Evolutionary conservation across 129 eudicot genomes (phyloP).

Genomic region (Tagetes erecta): DNA sequence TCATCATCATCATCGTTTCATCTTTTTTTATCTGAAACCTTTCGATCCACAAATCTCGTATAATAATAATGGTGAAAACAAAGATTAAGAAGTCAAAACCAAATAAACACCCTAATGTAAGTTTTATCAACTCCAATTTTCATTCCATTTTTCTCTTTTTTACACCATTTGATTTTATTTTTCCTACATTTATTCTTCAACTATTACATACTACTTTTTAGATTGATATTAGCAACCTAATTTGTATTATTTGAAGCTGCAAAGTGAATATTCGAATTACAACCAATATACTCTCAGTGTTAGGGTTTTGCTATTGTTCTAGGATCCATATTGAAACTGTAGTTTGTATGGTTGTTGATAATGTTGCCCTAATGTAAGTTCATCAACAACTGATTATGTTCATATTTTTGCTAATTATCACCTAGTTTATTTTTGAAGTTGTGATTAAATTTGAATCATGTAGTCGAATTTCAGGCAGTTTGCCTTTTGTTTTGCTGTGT

Average conservation of each 20-base stretch:
- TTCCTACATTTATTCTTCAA: not conserved
- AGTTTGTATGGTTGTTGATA: no score
- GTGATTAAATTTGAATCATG: not conserved
- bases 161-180: slow-evolving; percentile 15
- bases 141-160: slow-evolving; percentile 15
- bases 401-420: no score
- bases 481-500: not conserved
- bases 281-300: no score
- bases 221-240: not conserved
- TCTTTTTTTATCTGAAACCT: not conserved
- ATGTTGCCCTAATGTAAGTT: no score
- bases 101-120: slow-evolving; percentile 56
- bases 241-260: not conserved
- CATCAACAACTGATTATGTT: no score
- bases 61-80: slow-evolving; percentile 60
- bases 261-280: not conserved
- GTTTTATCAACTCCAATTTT: slow-evolving; percentile 5
- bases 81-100: slow-evolving; percentile 72
- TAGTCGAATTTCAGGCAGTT: slow-evolving; percentile 11
- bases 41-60: not conserved
- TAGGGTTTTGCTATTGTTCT: no score
- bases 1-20: slow-evolving; percentile 6
- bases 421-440: no score
- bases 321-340: no score
- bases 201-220: not conserved